Base-by-base conservation (phyloP, 805 yeast species). In the Yamadazyma olivae region DNA sequence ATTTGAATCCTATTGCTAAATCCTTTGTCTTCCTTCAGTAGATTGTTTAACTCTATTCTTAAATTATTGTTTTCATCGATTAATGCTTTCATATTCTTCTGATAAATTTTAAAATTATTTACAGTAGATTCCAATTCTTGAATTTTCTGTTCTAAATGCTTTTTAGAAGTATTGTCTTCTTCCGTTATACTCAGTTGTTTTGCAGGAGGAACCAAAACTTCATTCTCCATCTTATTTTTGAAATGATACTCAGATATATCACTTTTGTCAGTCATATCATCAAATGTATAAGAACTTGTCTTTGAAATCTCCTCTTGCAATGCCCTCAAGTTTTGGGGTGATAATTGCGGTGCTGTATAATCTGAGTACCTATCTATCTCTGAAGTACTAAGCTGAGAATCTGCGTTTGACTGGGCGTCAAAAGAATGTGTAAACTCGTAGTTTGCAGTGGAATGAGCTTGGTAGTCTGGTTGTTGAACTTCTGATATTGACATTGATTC, bases 271-370 rank as follows among this genome's bases (percentile, higher is more conserved):
- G n/a, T 17, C 5, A 10, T 27, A 27, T 58, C 64, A 32, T 63
- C 69, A 44, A 52, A 60, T 2, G 70, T 64, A 35, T 57, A 64
- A 4, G 61, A 51, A 20, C 58, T 54, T 17, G 48, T 53, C 18
- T 38, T 36, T 13, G 36, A 32, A 6, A 33, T 15, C n/a, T 33
- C 30, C 6, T 27, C 30, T 18, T 28, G 31, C 17, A 35, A 35
- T 12, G 23, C 7, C 12, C 17, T 20, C 17, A 36, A 28, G 17
- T 30, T 35, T n/a, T 21, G 18, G 4, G 30, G 31, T 13, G 35
- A 30, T 17, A 29, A 18, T 15, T 18, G 17, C 5, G 30, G 20
- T 17, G 18, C 5, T 5, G 18, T 6, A 16, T 5, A 27, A 27
- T 27, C 20, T 5, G 32, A 17, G 20, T 13, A 17, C 8, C 23